A percentile compares a stretch with the other conserved stretches of the same genome.
These are phyloP conservation scores for Ustilago hordei DNA, from an alignment of 1,284 basidiomycete genomes.

Conservation along the genomic window DNA sequence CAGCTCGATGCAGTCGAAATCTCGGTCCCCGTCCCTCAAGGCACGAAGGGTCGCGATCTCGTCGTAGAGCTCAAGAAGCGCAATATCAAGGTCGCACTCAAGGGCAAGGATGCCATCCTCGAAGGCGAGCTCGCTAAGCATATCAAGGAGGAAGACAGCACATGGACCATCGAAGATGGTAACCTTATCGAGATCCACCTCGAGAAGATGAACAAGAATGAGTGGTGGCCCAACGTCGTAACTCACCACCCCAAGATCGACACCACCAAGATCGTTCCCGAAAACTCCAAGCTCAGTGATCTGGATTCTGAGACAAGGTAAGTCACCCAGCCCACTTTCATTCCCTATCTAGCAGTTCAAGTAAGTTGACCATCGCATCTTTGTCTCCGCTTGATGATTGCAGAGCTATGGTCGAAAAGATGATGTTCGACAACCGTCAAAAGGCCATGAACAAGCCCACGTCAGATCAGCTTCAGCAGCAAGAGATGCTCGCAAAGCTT, in stretches of 20 bases:
- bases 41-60: conserved; percentile 84
- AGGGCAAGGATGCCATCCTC: conserved; percentile 82
- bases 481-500: conserved; percentile 55
- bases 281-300: conserved; percentile 95
- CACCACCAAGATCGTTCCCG: conserved; percentile 93
- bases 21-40: conserved; percentile 83
- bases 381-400: background rate
- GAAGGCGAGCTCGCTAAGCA: conserved; percentile 90
- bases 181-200: conserved; percentile 80
- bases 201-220: conserved; percentile 85
- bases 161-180: conserved; percentile 93
- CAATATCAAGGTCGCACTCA: conserved; percentile 84
- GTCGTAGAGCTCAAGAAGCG: conserved; percentile 82
- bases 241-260: conserved; percentile 96
- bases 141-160: conserved; percentile 94
- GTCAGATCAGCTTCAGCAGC: conserved; percentile 66
- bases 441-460: conserved; percentile 92
- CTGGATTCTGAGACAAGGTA: conserved; percentile 91
- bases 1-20: conserved; percentile 88
- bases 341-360: background rate
- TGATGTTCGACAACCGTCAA: conserved; percentile 99
- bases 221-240: conserved; percentile 98
- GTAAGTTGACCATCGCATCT: background rate
- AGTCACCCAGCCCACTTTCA: conserved; percentile 17
- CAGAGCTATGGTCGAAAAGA: conserved; percentile 98